Percentiles rank a stretch among this genome's conserved stretches.
These are phyloP conservation scores for Aspergillus conjunctus DNA, from an alignment of 495 filamentous ascomycete species.

Conservation along the genomic window DNA sequence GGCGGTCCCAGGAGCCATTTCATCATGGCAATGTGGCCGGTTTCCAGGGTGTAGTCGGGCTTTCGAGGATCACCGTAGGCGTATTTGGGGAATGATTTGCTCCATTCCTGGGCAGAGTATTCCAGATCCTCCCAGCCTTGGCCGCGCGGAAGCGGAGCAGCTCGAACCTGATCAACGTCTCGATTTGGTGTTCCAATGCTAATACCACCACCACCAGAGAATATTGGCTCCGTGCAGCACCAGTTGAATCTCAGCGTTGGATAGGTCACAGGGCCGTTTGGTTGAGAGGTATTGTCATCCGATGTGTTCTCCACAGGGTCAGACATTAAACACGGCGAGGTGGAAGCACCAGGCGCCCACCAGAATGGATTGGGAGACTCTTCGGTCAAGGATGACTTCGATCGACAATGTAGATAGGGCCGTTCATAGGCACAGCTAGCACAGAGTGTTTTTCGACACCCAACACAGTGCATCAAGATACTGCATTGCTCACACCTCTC, in stretches of 20 bases:
- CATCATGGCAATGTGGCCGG: constrained; percentile 55
- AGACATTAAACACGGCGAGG: constrained; percentile 60
- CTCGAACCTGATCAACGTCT: constrained; percentile 58
- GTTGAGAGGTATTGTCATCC: constrained; percentile 35
- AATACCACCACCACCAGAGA: constrained; percentile 64
- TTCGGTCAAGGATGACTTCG: constrained; percentile 19
- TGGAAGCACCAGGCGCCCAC: constrained; percentile 59
- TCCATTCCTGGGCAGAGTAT: constrained; percentile 47
- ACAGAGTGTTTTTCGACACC: constrained; percentile 63
- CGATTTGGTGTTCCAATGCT: constrained; percentile 55
- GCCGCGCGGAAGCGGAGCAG: constrained; percentile 57
- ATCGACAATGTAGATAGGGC: constrained; percentile 45
- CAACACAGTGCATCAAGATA: constrained; percentile 64
- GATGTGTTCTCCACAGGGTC: constrained; percentile 40
- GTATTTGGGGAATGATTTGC: constrained; percentile 47
- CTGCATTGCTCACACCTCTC: constrained; percentile 66
- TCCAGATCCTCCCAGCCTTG: constrained; percentile 60
- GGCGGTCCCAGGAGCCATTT: constrained; percentile 51
- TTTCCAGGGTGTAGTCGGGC: constrained; percentile 45
- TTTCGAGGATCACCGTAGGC: constrained; percentile 47
- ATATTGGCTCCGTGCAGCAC: constrained; percentile 65
- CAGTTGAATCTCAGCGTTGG: constrained; percentile 58
- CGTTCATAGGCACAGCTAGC: constrained; percentile 62
- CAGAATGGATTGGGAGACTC: constrained; percentile 43
- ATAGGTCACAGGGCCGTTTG: constrained; percentile 31